Percentiles rank a stretch among this genome's conserved stretches.
Conservation (phyloP, 2,329 filamentous ascomycete species). For the Thielaviopsis musarum region DNA sequence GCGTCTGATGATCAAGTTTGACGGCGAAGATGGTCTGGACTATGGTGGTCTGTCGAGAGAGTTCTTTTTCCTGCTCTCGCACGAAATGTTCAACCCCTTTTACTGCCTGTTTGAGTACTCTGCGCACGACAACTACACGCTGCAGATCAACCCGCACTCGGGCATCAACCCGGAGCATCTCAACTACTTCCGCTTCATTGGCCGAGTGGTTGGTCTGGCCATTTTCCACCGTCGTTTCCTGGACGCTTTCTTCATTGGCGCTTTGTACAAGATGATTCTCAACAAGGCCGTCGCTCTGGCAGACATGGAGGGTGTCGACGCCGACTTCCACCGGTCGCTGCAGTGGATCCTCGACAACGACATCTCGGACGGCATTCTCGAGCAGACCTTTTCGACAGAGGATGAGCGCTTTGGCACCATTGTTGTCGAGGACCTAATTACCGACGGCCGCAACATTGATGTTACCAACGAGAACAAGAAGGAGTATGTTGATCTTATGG, state of each 20-base stretch:
- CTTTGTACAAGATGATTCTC: conserved; percentile 98
- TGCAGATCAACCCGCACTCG: conserved; percentile 98
- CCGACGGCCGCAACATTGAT: conserved; percentile 75
- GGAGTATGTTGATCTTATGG: conserved; percentile 96
- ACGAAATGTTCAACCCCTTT: conserved; percentile 99
- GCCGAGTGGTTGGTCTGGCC: conserved; percentile 84
- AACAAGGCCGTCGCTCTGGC: conserved; percentile 80
- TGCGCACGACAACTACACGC: conserved; percentile 97
- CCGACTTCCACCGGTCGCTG: conserved; percentile 89
- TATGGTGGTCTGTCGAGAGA: conserved; percentile 96
- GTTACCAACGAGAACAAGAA: conserved; percentile 98
- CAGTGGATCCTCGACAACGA: conserved; percentile 98
- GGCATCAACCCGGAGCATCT: conserved; percentile 98
- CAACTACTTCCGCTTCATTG: conserved; percentile 99
- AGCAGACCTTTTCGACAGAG: conserved; percentile 92
- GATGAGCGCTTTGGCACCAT: conserved; percentile 94
- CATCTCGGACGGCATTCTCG: conserved; percentile 77
- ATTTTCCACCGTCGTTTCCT: conserved; percentile 97
- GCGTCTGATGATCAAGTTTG: conserved; percentile 98
- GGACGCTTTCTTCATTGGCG: conserved; percentile 97
- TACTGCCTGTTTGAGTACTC: conserved; percentile 99
- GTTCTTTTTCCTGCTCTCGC: conserved; percentile 97
- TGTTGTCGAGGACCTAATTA: conserved; percentile 85
- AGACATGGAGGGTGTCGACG: conserved; percentile 98
- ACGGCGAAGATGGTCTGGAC: conserved; percentile 93